Conservation (phyloP, 139 green algal genomes). For the Chlorella sp. region DNA sequence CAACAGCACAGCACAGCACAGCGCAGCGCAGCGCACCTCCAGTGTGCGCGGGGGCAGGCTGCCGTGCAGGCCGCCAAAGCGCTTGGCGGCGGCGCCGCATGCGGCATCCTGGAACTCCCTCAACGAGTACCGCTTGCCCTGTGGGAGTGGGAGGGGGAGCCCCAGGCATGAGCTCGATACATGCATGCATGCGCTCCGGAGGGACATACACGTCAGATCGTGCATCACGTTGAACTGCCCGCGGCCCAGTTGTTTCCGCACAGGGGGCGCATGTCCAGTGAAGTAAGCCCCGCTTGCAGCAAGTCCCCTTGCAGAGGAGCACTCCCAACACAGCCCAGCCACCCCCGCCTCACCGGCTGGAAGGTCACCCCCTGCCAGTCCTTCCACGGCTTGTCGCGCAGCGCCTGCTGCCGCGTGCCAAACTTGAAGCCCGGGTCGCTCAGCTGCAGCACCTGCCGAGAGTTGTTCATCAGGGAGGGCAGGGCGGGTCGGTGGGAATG, state of each 20-base stretch:
- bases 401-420: constrained; percentile 36
- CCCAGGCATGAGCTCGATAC: no score
- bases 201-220: no score
- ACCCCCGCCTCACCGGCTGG: neutral
- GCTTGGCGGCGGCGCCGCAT: constrained; percentile 4
- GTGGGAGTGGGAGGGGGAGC: no score
- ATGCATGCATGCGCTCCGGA: no score
- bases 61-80: constrained; percentile 27
- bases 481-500: no score
- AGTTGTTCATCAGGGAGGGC: no score
- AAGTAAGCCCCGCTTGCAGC: no score
- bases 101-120: constrained; percentile 54
- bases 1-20: no score
- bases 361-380: neutral
- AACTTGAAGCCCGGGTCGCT: constrained; percentile 34
- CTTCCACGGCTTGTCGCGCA: neutral
- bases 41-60: constrained; percentile 44
- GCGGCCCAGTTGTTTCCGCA: no score
- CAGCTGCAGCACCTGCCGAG: neutral
- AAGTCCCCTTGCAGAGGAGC: no score
- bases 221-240: no score
- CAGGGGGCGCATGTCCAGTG: no score
- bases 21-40: constrained; percentile 40
- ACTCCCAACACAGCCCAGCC: neutral
- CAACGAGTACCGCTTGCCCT: constrained; percentile 38